These are phyloP conservation scores for Colletotrichum karsti DNA, from an alignment of 2,329 filamentous ascomycete genomes.

Conservation along the genomic window DNA sequence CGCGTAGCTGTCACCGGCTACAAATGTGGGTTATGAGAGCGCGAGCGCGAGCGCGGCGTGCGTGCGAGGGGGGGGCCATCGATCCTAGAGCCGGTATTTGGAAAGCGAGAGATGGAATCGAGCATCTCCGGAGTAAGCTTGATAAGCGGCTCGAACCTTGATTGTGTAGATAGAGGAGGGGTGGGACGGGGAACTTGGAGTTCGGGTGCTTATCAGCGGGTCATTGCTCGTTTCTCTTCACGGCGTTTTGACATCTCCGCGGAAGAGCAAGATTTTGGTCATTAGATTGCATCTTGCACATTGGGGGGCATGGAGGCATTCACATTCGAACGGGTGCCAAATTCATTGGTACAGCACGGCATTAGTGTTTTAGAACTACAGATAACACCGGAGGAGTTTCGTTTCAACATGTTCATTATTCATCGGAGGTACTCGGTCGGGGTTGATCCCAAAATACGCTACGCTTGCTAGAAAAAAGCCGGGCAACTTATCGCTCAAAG, in stretches of 20 bases:
- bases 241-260: constrained; percentile 14
- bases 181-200: neutral
- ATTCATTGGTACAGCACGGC: no score
- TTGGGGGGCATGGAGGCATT: neutral
- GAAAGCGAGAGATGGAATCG: neutral
- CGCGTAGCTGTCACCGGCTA: neutral
- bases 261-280: neutral
- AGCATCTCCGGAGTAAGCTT: constrained; percentile 20
- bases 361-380: no score
- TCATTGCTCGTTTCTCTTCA: neutral
- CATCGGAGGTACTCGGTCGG: neutral
- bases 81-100: neutral
- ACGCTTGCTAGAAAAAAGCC: neutral
- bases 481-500: no score
- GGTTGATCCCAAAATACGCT: neutral
- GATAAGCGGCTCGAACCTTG: constrained; percentile 9
- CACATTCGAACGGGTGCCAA: neutral
- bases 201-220: constrained; percentile 7
- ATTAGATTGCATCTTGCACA: neutral
- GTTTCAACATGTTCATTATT: neutral
- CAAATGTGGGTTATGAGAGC: no score
- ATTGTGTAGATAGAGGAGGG: neutral
- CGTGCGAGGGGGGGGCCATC: neutral
- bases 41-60: neutral
- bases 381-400: neutral